Evolutionary conservation across 2,329 filamentous ascomycete genomes (phyloP).

Genomic region (Sclerotinia trifoliorum): DNA sequence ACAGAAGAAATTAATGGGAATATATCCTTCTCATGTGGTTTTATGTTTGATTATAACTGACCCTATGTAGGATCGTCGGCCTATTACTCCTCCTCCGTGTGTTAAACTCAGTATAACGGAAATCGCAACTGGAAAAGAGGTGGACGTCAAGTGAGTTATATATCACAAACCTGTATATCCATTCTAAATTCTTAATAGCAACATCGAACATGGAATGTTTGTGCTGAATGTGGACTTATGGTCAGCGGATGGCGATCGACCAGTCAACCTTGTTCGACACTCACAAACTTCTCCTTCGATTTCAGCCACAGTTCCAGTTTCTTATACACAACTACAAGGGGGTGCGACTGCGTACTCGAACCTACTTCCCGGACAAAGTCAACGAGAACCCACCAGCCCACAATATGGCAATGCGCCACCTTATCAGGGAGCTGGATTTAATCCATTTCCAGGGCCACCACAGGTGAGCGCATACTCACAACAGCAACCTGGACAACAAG

Average conservation of each 20-base stretch:
- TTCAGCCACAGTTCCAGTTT: constrained; percentile 74
- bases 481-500: constrained; percentile 21
- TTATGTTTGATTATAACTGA: neutral
- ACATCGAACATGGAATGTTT: constrained; percentile 67
- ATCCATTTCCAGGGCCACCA: constrained; percentile 35
- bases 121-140: constrained; percentile 69
- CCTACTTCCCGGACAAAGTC: constrained; percentile 28
- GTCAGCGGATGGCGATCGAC: constrained; percentile 57
- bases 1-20: constrained; percentile 20
- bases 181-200: constrained; percentile 45
- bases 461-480: constrained; percentile 34
- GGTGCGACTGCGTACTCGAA: constrained; percentile 39
- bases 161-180: constrained; percentile 20
- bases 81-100: constrained; percentile 93
- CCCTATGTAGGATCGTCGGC: constrained; percentile 76
- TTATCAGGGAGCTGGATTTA: constrained; percentile 28
- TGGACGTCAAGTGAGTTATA: constrained; percentile 73
- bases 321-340: constrained; percentile 59
- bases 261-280: constrained; percentile 69
- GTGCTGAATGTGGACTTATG: constrained; percentile 69
- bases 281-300: constrained; percentile 71
- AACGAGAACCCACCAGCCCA: constrained; percentile 23
- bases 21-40: neutral
- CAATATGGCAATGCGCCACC: constrained; percentile 26
- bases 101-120: constrained; percentile 81